phyloP scores from a whole-genome alignment of 2,329 filamentous ascomycete genomes.

The Cercospora canescens region DNA sequence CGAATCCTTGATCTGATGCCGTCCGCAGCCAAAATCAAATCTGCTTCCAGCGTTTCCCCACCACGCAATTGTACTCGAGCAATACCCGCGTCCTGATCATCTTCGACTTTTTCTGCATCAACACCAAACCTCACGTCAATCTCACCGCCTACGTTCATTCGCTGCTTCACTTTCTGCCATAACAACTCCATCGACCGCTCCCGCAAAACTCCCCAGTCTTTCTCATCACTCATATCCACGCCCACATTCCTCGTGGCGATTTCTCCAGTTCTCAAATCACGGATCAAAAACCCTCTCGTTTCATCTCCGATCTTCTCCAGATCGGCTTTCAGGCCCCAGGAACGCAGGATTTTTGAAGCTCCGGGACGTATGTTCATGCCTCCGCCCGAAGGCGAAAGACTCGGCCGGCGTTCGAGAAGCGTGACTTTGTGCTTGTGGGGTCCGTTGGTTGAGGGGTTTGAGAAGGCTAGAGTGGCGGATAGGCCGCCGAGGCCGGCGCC shows the following conservation, averaged over 20 bases:
- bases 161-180: background rate
- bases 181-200: conserved; percentile 8
- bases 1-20: conserved; percentile 11
- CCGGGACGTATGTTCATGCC: conserved; percentile 20
- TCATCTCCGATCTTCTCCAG: conserved; percentile 11
- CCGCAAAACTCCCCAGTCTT: conserved; percentile 8
- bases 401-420: conserved; percentile 20
- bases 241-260: conserved; percentile 7
- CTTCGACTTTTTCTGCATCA: conserved; percentile 3
- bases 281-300: conserved; percentile 3
- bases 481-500: conserved; percentile 23
- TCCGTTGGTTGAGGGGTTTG: background rate
- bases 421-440: conserved; percentile 26
- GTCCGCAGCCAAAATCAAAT: conserved; percentile 15
- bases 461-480: conserved; percentile 27
- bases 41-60: conserved; percentile 2
- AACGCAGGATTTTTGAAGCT: conserved; percentile 14
- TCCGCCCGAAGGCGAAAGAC: conserved; percentile 7
- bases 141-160: background rate
- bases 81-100: background rate
- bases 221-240: background rate
- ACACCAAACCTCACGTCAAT: background rate
- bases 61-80: background rate
- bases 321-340: conserved; percentile 10
- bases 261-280: conserved; percentile 10